Evolutionary conservation across 495 filamentous ascomycete species (phyloP), one percentile per base, ranked within the genome.

Genomic region (Annulohypoxylon nitens): DNA sequence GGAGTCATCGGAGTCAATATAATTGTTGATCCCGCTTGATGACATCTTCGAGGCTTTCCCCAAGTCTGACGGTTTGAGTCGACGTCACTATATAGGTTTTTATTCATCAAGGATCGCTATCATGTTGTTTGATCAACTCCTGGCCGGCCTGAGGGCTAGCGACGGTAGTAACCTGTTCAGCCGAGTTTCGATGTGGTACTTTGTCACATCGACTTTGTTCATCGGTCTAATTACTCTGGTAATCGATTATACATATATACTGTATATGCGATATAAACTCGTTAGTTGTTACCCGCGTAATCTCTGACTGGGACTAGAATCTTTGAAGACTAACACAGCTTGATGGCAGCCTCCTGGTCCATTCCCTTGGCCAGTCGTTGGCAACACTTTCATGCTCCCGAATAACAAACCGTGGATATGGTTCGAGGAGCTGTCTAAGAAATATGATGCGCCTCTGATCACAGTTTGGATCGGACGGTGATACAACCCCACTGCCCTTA

Each of bases 331-430:
- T 39, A 33, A 43, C 7, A 54, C 59, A 37, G 26, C 60, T 70
- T 4, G 54, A 67, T 3, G 45, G 20, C 50, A 87, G 89, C 89
- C 88, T 1, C 89, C 88, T 11, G 88, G 88, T 0, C 89, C 88
- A 0, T 78, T 87, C 76, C 78, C 84, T 3, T 67, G 70, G 60
- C 84, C 84, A 26, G 80, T 86, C 53, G 73, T 86, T 39, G 88
- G 89, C 12, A 90, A 90, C 68, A 90, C 88, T 7, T 86, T 84
- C 57, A 81, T 83, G 48, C 80, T 90, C 1, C 89, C 89, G 0
- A 81, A 87, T n/a, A 84, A 78, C 34, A 90, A 90, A 65, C 88
- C 88, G 2, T 90, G 89, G 89, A 85, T 89, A 23, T 88, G 88
- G 78, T 90, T 91, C 67, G 89, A 91, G 55, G 70, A 84, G 50